Conservation (phyloP, 2,329 filamentous ascomycete genomes). For the Hirsutella rhossiliensis region DNA sequence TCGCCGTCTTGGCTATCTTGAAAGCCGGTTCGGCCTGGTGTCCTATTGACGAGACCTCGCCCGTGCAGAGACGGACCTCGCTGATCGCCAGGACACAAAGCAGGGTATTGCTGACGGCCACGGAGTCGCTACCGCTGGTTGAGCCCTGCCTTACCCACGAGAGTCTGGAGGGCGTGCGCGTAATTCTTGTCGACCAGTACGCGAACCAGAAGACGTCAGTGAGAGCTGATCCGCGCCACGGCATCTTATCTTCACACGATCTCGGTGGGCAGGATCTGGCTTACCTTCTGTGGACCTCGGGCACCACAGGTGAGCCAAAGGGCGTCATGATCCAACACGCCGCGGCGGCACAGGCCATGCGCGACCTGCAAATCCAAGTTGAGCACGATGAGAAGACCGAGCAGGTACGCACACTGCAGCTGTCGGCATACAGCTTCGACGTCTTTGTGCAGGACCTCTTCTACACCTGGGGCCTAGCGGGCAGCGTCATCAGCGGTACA, state of each 20-base stretch:
- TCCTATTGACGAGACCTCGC: slow-evolving; percentile 25
- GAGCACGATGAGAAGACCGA: slow-evolving; percentile 4
- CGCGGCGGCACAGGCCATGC: slow-evolving; percentile 18
- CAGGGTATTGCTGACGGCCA: slow-evolving; percentile 6
- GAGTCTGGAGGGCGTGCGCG: slow-evolving; percentile 13
- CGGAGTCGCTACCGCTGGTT: slow-evolving; percentile 8
- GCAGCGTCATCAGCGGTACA: slow-evolving; percentile 44
- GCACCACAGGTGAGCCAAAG: slow-evolving; percentile 18
- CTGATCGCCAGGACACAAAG: slow-evolving; percentile 21
- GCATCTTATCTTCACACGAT: slow-evolving; percentile 4
- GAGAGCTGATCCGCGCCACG: slow-evolving; percentile 2
- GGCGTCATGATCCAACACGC: slow-evolving; percentile 22
- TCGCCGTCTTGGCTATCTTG: slow-evolving; percentile 27
- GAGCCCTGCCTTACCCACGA: slow-evolving; percentile 10
- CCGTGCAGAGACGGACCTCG: slow-evolving; percentile 22
- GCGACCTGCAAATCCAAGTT: not conserved
- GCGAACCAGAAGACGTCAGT: no score
- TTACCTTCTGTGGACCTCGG: slow-evolving; percentile 24
- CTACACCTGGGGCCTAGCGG: slow-evolving; percentile 47
- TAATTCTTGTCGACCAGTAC: slow-evolving; percentile 17
- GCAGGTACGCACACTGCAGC: slow-evolving; percentile 20
- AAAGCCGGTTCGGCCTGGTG: slow-evolving; percentile 29
- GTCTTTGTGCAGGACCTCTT: slow-evolving; percentile 51
- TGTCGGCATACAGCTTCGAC: slow-evolving; percentile 25
- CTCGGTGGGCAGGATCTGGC: slow-evolving; percentile 8